Percentiles rank a stretch among this genome's conserved stretches.
Conservation (phyloP, 2,329 filamentous ascomycete species). For the Xylariales sp. region DNA sequence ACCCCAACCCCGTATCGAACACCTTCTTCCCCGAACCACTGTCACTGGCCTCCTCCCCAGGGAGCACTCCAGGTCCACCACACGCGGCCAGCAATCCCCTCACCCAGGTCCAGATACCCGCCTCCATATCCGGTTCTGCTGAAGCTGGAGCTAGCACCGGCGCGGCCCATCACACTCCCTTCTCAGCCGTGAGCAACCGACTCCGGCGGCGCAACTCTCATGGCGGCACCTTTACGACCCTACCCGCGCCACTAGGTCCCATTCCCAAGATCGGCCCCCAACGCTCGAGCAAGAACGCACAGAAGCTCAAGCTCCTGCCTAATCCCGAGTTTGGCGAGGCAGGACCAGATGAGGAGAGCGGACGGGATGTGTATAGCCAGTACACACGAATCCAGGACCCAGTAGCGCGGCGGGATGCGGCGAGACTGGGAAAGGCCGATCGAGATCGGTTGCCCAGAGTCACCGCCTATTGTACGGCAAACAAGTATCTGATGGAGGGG, state of each 20-base stretch:
- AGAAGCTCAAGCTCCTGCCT: conserved; percentile 95
- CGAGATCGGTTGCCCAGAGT: conserved; percentile 81
- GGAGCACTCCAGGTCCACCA: conserved; percentile 32
- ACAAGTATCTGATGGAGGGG: conserved; percentile 83
- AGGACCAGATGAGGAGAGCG: conserved; percentile 77
- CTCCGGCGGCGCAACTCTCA: conserved; percentile 82
- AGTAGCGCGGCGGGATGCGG: conserved; percentile 85
- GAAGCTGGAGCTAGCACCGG: neutral
- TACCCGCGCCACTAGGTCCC: conserved; percentile 31
- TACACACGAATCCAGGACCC: conserved; percentile 98
- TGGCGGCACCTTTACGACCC: conserved; percentile 49
- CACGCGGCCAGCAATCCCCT: conserved; percentile 27
- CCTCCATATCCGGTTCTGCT: conserved; percentile 37
- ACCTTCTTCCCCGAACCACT: conserved; percentile 50
- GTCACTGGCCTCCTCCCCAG: conserved; percentile 24
- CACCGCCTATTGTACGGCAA: conserved; percentile 94
- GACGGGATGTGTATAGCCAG: conserved; percentile 93
- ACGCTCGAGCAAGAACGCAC: conserved; percentile 87
- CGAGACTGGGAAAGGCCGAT: conserved; percentile 88
- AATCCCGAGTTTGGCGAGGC: conserved; percentile 81
- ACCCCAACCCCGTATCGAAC: conserved; percentile 61
- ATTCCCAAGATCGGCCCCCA: conserved; percentile 82
- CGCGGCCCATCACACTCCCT: conserved; percentile 28
- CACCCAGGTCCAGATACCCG: conserved; percentile 28
- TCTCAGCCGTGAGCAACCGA: conserved; percentile 82